A percentile compares a stretch with the other conserved stretches of the same genome.
Evolutionary conservation across 331 rosid genomes (phyloP).

Genomic region (Quercus tomentella): DNA sequence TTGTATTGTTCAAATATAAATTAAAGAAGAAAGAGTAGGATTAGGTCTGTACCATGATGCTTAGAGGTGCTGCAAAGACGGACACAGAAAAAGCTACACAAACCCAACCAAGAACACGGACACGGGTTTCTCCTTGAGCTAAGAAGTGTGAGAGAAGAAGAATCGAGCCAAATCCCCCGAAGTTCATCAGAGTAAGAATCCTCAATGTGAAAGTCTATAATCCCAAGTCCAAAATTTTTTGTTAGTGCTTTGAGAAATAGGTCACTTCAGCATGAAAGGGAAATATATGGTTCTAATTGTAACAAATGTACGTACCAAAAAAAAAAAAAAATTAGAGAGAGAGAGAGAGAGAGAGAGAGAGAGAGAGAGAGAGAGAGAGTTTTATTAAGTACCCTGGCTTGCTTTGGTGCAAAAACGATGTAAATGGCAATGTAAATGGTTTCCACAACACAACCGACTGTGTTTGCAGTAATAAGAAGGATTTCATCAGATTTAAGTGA

Average conservation of each 20-base stretch:
- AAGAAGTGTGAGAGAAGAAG: conserved; percentile 58
- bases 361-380: too few relatives aligned
- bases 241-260: background rate
- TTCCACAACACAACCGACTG: conserved; percentile 74
- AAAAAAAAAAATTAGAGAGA: background rate
- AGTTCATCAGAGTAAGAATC: conserved; percentile 55
- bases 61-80: conserved; percentile 88
- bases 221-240: background rate
- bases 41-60: conserved; percentile 54
- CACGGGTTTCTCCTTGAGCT: conserved; percentile 43
- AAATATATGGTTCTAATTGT: too few relatives aligned
- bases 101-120: conserved; percentile 76
- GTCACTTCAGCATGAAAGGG: background rate
- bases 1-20: too few relatives aligned
- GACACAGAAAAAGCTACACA: conserved; percentile 68
- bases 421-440: conserved; percentile 75
- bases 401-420: conserved; percentile 59
- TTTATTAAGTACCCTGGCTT: conserved; percentile 44
- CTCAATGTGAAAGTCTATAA: conserved; percentile 62
- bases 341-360: background rate
- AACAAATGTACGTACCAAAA: too few relatives aligned
- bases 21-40: background rate
- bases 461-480: conserved; percentile 76
- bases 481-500: conserved; percentile 53
- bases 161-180: conserved; percentile 70